Percentiles rank a stretch among this genome's conserved stretches.
Conservation (phyloP, 768 basidiomycete species). For the Lentinus tigrinus region DNA sequence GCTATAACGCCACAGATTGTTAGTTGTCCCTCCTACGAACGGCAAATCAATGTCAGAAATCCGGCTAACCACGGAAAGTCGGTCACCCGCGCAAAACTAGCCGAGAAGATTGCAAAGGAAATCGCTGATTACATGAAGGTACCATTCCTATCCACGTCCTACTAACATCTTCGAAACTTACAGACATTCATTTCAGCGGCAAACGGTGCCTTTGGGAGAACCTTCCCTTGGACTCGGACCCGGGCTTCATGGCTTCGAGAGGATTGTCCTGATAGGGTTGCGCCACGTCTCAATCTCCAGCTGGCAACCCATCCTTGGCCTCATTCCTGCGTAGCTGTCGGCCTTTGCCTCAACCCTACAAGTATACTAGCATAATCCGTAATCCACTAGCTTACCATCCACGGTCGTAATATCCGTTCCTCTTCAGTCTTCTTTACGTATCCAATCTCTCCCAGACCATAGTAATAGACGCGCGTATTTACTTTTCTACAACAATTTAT, state of each 20-base stretch:
- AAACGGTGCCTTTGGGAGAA: background rate
- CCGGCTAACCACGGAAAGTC: constrained; percentile 1
- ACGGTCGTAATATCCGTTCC: no score
- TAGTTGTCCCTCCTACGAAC: constrained; percentile 2
- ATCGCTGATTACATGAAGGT: constrained; percentile 11
- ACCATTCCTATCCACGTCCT: background rate
- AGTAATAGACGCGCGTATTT: no score
- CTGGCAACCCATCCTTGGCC: constrained; percentile 19
- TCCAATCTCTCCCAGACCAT: no score
- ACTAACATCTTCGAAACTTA: background rate
- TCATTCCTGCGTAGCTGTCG: background rate
- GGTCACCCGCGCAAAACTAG: constrained; percentile 10
- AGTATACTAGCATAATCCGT: background rate
- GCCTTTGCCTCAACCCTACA: no score
- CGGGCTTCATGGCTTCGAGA: constrained; percentile 9
- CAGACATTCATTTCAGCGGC: background rate
- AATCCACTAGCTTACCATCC: no score
- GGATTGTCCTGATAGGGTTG: constrained; percentile 17
- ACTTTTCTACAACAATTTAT: no score
- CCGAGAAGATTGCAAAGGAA: constrained; percentile 15
- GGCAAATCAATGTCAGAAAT: constrained; percentile 13
- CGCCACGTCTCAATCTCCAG: constrained; percentile 19
- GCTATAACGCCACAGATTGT: background rate
- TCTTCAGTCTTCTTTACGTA: no score
- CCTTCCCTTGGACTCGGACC: constrained; percentile 2